Conservation (phyloP, 2,329 filamentous ascomycete species). For the Aspergillus carbonarius region DNA sequence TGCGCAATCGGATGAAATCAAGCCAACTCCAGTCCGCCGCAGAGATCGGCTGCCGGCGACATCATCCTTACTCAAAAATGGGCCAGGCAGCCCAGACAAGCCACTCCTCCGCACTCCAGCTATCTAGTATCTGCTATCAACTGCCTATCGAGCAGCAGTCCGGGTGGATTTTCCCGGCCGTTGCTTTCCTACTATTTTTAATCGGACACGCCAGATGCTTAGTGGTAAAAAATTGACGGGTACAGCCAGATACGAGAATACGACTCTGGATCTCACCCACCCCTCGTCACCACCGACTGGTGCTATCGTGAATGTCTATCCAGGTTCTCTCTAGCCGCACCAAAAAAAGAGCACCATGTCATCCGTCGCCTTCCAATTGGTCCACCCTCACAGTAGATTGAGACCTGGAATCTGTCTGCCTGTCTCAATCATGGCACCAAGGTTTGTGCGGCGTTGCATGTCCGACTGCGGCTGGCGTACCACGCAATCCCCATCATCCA, state of each 20-base stretch:
- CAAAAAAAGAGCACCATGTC: not conserved
- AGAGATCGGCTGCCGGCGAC: conserved; percentile 3
- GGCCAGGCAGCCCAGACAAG: not conserved
- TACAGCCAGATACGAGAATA: conserved; percentile 4
- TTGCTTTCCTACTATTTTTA: conserved; percentile 6
- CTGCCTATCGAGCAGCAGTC: not conserved
- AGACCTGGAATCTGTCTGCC: conserved; percentile 1
- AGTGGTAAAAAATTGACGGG: not conserved
- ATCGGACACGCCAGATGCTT: not conserved
- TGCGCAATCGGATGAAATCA: not conserved
- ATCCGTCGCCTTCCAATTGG: conserved; percentile 17
- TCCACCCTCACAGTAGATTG: not conserved
- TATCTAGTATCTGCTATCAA: not conserved
- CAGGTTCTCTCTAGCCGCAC: not conserved
- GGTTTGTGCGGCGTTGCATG: not conserved
- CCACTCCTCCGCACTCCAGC: not conserved
- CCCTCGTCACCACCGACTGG: no score
- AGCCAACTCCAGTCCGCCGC: not conserved
- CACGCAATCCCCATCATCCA: not conserved
- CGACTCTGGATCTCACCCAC: not conserved
- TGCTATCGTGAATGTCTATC: not conserved
- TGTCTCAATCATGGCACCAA: not conserved
- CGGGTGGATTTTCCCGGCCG: conserved; percentile 1
- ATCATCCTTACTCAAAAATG: conserved; percentile 4
- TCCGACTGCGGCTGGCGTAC: not conserved